Evolutionary conservation across 176 grass and related monocot genomes (phyloP), one percentile per base, ranked within the genome.

Genomic region (Leersia perrieri): DNA sequence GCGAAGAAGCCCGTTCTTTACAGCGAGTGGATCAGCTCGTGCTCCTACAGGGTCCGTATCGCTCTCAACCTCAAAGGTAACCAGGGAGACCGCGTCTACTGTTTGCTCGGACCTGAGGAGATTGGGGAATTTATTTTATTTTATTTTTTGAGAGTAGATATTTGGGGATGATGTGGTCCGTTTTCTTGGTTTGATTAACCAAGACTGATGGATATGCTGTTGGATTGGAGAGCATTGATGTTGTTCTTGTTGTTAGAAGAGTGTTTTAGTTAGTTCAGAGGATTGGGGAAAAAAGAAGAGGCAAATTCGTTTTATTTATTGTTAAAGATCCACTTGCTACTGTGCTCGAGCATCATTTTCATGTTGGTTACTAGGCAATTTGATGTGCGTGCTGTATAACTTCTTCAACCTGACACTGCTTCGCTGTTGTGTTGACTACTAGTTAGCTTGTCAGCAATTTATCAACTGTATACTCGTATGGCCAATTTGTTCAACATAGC

Each of bases 11-110:
- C 86, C 14, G 73, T 88, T 57, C 88, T 98, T 22, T 94, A 93
- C 83, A 87, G 83, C 81, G 82, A 22, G 26, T 92, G 86, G 90
- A 74, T 85, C 11, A 98, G 95, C 81, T 86, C 95, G 32, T 98
- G 92, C 83, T 85, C 95, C 72, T 83, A 85, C 27, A 44, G 92
- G 32, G 90, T 89, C 66, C 92, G 95, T n/a, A 92, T 94, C 22
- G 88, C 86, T 18, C 95, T 98, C 62, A 89, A 81, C 66, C 86
- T 98, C 77, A 98, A 98, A 98, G 95, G 95, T 97, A 70, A 41
- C 14, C 18, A 16, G 5, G 16, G 35, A 31, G 4, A 78, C 38
- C 18, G 36, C 9, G 22, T 44, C 22, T 70, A 70, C 53, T n/a
- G 30, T 27, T 12, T 61, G 26, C 66, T 5, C 3, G 70, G 79